phyloP scores from a whole-genome alignment of 73 alveolate genomes.

The Tetrahymena thermophila region DNA sequence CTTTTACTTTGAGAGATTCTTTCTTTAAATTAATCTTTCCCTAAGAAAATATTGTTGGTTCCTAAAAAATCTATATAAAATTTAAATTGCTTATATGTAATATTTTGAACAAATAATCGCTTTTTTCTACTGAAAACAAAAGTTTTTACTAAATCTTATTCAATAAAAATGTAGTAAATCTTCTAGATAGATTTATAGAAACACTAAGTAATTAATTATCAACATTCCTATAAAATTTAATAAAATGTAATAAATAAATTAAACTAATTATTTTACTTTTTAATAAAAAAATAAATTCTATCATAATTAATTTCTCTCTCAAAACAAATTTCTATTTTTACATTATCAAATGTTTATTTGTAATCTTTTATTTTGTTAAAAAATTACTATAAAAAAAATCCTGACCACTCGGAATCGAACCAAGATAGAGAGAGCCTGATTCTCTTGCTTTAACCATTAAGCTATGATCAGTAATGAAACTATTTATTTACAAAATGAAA shows the following conservation, averaged over 20 bases:
- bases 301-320: too few relatives aligned
- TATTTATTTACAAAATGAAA: neutral
- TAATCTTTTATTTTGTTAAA: too few relatives aligned
- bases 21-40: neutral
- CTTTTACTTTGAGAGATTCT: neutral
- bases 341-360: too few relatives aligned
- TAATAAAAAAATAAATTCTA: too few relatives aligned
- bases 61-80: neutral
- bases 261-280: too few relatives aligned
- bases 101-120: neutral
- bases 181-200: neutral
- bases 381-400: neutral
- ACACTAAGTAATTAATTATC: neutral
- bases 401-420: neutral
- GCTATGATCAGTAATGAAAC: neutral
- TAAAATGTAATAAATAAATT: too few relatives aligned
- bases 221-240: too few relatives aligned
- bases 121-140: neutral
- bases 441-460: neutral
- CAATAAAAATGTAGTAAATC: neutral
- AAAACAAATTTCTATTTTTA: too few relatives aligned
- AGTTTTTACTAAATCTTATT: neutral
- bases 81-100: neutral
- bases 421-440: neutral
- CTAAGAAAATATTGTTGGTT: neutral